phyloP scores from a whole-genome alignment of 2,329 filamentous ascomycete genomes.

The Penicillium hesseltinei region DNA sequence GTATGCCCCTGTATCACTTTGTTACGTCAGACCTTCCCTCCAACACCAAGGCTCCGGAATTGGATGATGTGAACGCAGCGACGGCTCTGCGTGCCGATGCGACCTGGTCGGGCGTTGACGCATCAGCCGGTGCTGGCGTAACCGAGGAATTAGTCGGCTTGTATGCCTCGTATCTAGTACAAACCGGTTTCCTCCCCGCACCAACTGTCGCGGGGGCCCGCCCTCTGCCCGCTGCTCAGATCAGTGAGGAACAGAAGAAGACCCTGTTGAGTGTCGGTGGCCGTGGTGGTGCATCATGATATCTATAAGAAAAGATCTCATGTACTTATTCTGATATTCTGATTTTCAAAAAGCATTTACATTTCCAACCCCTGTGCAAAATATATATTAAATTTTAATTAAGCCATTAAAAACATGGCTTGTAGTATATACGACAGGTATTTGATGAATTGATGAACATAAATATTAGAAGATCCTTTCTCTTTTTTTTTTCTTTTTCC shows the following conservation, averaged over 20 bases:
- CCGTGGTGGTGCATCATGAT: conserved; percentile 42
- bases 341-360: background rate
- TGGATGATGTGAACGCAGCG: conserved; percentile 70
- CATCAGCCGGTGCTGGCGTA: conserved; percentile 57
- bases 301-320: background rate
- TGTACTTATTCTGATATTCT: background rate
- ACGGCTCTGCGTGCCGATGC: conserved; percentile 63
- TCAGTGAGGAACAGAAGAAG: conserved; percentile 49
- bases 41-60: conserved; percentile 68
- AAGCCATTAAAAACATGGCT: background rate
- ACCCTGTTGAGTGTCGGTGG: conserved; percentile 55
- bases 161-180: conserved; percentile 63
- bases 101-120: conserved; percentile 57
- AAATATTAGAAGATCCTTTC: background rate
- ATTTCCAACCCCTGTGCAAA: background rate
- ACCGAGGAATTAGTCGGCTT: conserved; percentile 60
- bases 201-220: conserved; percentile 27
- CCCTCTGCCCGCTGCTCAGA: conserved; percentile 45
- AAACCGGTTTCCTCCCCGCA: conserved; percentile 60
- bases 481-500: background rate
- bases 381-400: background rate
- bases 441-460: conserved; percentile 2
- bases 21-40: conserved; percentile 67
- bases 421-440: background rate
- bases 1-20: conserved; percentile 71